Conservation (phyloP, 768 basidiomycete species). For the Tricholoma saponaceum region DNA sequence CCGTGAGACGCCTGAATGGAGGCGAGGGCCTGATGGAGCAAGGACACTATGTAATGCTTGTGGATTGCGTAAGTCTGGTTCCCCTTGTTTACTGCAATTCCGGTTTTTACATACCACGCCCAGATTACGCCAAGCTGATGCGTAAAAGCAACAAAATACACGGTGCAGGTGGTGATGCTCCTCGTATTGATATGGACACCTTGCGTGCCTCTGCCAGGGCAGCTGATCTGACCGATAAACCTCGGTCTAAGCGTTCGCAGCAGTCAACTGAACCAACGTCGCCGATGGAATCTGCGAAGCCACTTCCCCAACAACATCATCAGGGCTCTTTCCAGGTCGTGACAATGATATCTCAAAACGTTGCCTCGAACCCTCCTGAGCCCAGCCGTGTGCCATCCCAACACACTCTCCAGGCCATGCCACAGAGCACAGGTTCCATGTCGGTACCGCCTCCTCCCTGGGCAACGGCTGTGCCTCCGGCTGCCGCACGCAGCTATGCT, state of each 20-base stretch:
- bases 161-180: constrained; percentile 48
- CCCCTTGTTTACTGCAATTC: not conserved
- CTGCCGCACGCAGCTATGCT: constrained; percentile 20
- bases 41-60: constrained; percentile 84
- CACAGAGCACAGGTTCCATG: constrained; percentile 11
- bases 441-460: constrained; percentile 25
- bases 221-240: constrained; percentile 40
- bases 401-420: constrained; percentile 12
- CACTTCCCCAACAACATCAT: constrained; percentile 35
- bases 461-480: constrained; percentile 15
- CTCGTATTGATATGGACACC: constrained; percentile 70
- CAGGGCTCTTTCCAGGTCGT: constrained; percentile 61
- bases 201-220: constrained; percentile 70
- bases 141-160: constrained; percentile 70
- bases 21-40: constrained; percentile 80
- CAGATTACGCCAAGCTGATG: constrained; percentile 82
- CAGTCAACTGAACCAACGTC: constrained; percentile 26
- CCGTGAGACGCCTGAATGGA: constrained; percentile 85
- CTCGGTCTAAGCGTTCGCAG: constrained; percentile 21
- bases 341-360: constrained; percentile 28
- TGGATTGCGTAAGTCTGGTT: constrained; percentile 63
- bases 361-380: constrained; percentile 13
- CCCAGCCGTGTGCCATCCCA: constrained; percentile 15
- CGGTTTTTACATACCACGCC: not conserved
- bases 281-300: constrained; percentile 27